These are phyloP conservation scores for Silene latifolia DNA, from an alignment of 148 eudicot species.

Conservation along the genomic window DNA sequence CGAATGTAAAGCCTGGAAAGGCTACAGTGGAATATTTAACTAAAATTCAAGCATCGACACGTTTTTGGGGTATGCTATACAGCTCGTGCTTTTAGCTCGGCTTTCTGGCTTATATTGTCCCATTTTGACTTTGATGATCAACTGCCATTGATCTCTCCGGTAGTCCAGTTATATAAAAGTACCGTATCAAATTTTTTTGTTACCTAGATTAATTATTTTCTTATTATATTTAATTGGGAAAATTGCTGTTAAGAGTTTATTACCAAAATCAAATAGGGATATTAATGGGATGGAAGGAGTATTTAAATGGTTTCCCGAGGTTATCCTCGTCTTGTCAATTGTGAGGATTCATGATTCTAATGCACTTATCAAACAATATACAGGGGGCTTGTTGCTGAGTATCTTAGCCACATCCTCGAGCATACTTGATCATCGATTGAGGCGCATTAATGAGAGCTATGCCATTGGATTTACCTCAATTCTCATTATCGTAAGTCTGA, in stretches of 20 bases:
- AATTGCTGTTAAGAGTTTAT: not conserved
- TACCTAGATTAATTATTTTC: not conserved
- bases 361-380: constrained; percentile 13
- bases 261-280: not conserved
- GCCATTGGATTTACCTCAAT: constrained; percentile 92
- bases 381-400: constrained; percentile 86
- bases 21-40: constrained; percentile 83
- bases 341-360: not conserved
- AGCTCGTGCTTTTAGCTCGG: constrained; percentile 11
- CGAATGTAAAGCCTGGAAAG: constrained; percentile 89
- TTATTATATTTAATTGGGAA: not conserved
- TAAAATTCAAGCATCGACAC: constrained; percentile 93
- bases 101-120: constrained; percentile 2
- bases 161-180: too few relatives aligned
- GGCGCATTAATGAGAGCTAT: constrained; percentile 75
- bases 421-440: constrained; percentile 76
- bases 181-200: too few relatives aligned
- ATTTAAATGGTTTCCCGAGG: not conserved
- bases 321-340: not conserved
- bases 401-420: constrained; percentile 82
- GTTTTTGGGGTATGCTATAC: constrained; percentile 81
- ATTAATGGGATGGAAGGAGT: not conserved
- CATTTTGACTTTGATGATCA: not conserved
- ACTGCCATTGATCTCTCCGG: too few relatives aligned
- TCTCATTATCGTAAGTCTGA: constrained; percentile 79